Base-by-base conservation (phyloP, 345 rosid genomes). In the Luvunga scandens region DNA sequence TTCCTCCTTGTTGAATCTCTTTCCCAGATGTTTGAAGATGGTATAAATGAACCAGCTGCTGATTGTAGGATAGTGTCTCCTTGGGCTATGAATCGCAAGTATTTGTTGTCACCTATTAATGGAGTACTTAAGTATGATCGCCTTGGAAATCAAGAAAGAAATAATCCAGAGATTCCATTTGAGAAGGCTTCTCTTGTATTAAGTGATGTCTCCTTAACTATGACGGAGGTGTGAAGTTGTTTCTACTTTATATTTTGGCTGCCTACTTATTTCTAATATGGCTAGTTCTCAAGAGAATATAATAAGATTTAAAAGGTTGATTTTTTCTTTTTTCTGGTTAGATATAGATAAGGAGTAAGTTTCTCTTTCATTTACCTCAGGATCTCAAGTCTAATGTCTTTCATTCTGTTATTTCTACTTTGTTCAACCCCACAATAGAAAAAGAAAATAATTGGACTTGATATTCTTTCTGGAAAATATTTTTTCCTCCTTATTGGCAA, bases 101-200 rank as follows among this genome's bases (percentile, higher is more conserved):
- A 91, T 83, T 71, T 96, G 72, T 88, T 96, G 42, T 94, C 98
- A 71, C 99, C 99, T 45, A 94, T 96, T 77, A 91, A 94, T 86
- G 99, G 95, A 82, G 87, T 82, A 59, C 97, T 96, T 73, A 90
- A 91, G 77, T 96, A 96, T 90, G 98, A 96, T 65, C 97, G 99
- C 60, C 91, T 94, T 78, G 99, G 99, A 83, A 92, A 94, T 72
- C 94, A 91, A 87, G 99, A 94, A 86, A 89, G 98, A 86, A 87
- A 56, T 88, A 90, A 96, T 86, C 92, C 95, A 64, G 97, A 92
- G 78, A 83, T 89, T 86, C 99, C 99, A 75, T 92, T 89, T 84
- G 99, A 96, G 92, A 96, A 91, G 86, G 97, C 91, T 73, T 89
- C 98, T 57, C 87, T 96, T 80, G 86, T 86, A 79, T 80, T 96